Evolutionary conservation across 805 yeast genomes (phyloP), one percentile per base, ranked within the genome.

Genomic region (Hanseniaspora taiwanica): DNA sequence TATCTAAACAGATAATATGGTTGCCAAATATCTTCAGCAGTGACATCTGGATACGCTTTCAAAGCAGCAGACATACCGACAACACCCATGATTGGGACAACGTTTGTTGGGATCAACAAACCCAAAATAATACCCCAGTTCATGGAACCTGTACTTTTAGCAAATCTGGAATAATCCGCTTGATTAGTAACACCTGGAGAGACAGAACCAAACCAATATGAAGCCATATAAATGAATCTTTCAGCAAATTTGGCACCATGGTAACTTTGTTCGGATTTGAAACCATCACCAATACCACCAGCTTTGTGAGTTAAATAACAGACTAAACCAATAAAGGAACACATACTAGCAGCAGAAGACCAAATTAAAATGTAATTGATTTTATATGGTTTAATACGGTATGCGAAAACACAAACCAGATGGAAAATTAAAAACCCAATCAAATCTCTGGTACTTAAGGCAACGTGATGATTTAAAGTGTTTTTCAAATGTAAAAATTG

Each of bases 41-140:
- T 29, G 6, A 37, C 38, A 29, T 18, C 33, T 17, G 31, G 19
- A 45, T 66, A 67, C n/a, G 56, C 44, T 34, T 55, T 53, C 29
- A 52, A 44, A 18, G 62, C 55, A 9, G 66, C 57, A 12, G 68
- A 63, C 1, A 69, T 68, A 21, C 67, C 63, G 36, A 66, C 51
- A 35, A 67, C 54, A 46, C 70, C 69, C 50, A 65, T 61, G 9
- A 66, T 50, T 3, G 71, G 71, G 21, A 67, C 62, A 27, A 66
- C 41, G 16, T 68, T 61, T 1, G 71, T 60, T 35, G 65, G 65
- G 21, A 60, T 48, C 38, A 59, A 48, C 24, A 60, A 46, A 2
- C 60, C 65, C 21, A 53, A 38, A 29, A 58, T 51, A 13, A 62
- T 62, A 39, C 65, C 66, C 25, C 48, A 39, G 46, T 52, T 50